Evolutionary conservation across 2,329 filamentous ascomycete genomes (phyloP), one percentile per base, ranked within the genome.

Genomic region (Alternaria solani): DNA sequence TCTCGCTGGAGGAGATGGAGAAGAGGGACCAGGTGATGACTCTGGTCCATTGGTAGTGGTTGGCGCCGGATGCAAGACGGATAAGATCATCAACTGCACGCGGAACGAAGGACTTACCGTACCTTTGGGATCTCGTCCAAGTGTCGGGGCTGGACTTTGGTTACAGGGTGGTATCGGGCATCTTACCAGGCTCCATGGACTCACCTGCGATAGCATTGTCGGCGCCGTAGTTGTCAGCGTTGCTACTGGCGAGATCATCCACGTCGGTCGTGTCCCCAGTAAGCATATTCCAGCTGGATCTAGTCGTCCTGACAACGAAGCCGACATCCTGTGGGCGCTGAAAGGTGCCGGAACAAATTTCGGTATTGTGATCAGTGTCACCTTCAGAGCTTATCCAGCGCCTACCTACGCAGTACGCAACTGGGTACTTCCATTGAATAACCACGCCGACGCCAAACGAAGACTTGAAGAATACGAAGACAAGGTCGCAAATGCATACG

Each of bases 81-180:
- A 80, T 0, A 83, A 87, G 49, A 84, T 90, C 60, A 66, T 89
- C 64, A 65, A 69, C 20, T 78, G 80, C 52, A 67, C 84, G 38
- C 83, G 84, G 79, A 74, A 58, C 1, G 78, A 64, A 0, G 85
- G 83, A 2, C 1, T 89, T 54, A 85, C 84, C 56, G 83, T 90
- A 2, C 87, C 88, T 0, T 71, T 90, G 3, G 88, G 88, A 2
- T 71, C 86, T 26, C 85, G 88, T 6, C 88, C 88, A 63, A 89
- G 87, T 64, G 86, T 90, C 26, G 88, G 88, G 3, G 83, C 86
- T 0, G 88, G 88, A 0, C 65, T 87, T 14, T 89, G 86, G 86
- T 78, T 90, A 47, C 87, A 90, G 78, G 88, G 88, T 41, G 87
- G 88, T 53, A 87, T 90, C 49, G 87, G 87, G 2, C 86, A 89